Conservation (phyloP, 371 early-diverging fungal genomes). For the Entomophthora muscae region DNA sequence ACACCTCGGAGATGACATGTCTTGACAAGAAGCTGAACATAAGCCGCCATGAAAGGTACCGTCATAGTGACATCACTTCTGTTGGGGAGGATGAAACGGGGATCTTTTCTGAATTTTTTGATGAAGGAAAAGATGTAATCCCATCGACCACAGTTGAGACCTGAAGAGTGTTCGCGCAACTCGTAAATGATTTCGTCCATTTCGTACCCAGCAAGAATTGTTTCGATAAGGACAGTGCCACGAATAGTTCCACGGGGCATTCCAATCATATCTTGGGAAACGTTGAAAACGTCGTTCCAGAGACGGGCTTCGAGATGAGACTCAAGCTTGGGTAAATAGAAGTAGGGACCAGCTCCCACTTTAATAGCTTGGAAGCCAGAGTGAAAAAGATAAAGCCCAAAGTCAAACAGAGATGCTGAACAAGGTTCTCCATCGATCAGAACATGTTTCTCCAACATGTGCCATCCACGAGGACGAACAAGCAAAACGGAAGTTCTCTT, state of each 20-base stretch:
- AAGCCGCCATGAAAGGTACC: slow-evolving; percentile 90
- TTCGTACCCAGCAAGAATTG: slow-evolving; percentile 88
- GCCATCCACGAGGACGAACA: slow-evolving; percentile 95
- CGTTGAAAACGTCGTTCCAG: slow-evolving; percentile 93
- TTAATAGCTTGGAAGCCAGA: slow-evolving; percentile 65
- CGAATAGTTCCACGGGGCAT: slow-evolving; percentile 90
- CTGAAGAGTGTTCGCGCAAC: slow-evolving; percentile 86
- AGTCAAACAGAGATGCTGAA: slow-evolving; percentile 88
- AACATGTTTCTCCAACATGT: slow-evolving; percentile 87
- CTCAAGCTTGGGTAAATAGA: slow-evolving; percentile 95
- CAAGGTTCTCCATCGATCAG: slow-evolving; percentile 76
- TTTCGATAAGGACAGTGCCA: slow-evolving; percentile 90
- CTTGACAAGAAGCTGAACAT: slow-evolving; percentile 83
- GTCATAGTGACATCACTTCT: slow-evolving; percentile 83
- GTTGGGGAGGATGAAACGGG: slow-evolving; percentile 72
- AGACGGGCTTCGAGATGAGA: slow-evolving; percentile 86
- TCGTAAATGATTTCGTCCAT: slow-evolving; percentile 98
- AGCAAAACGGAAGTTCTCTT: slow-evolving; percentile 72
- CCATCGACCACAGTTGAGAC: slow-evolving; percentile 96
- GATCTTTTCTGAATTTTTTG: slow-evolving; percentile 81
- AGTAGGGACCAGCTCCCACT: slow-evolving; percentile 88
- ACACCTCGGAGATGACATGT: slow-evolving; percentile 94
- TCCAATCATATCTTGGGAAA: slow-evolving; percentile 72
- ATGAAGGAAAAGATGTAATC: slow-evolving; percentile 95
- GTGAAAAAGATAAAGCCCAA: slow-evolving; percentile 91